Conservation (phyloP, 495 filamentous ascomycete species). For the Parathielavia appendiculata region DNA sequence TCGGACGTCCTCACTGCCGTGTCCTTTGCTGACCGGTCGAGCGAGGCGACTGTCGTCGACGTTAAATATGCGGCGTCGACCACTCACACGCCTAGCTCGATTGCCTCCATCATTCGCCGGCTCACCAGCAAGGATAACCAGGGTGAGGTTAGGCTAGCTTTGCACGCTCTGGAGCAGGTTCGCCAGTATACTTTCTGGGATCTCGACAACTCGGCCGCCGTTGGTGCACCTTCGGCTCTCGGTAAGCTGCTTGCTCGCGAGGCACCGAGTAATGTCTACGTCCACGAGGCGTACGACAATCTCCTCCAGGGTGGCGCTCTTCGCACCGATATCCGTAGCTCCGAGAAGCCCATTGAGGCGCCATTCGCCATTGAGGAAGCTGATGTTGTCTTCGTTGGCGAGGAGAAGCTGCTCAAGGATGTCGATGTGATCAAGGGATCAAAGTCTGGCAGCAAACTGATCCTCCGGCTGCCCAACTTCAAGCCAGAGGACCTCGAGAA, state of each 20-base stretch:
- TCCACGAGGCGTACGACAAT: conserved; percentile 75
- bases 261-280: conserved; percentile 69
- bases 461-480: conserved; percentile 68
- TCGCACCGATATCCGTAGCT: conserved; percentile 80
- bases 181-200: conserved; percentile 95
- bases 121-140: conserved; percentile 58
- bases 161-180: conserved; percentile 41
- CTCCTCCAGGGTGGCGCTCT: conserved; percentile 77
- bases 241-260: conserved; percentile 70
- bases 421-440: conserved; percentile 66
- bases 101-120: conserved; percentile 50
- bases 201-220: conserved; percentile 65
- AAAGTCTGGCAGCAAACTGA: conserved; percentile 64
- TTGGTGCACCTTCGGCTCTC: conserved; percentile 58
- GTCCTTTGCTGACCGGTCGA: conserved; percentile 62
- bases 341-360: conserved; percentile 74
- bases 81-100: conserved; percentile 72
- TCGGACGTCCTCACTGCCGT: conserved; percentile 82
- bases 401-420: conserved; percentile 69
- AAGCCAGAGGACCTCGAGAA: conserved; percentile 90
- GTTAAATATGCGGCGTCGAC: conserved; percentile 83
- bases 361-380: conserved; percentile 74
- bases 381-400: conserved; percentile 71
- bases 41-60: conserved; percentile 61
- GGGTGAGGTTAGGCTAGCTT: conserved; percentile 44